A percentile compares a stretch with the other conserved stretches of the same genome.
Conservation (phyloP, 73 alveolate genomes). For the Symbiodinium natans region DNA sequence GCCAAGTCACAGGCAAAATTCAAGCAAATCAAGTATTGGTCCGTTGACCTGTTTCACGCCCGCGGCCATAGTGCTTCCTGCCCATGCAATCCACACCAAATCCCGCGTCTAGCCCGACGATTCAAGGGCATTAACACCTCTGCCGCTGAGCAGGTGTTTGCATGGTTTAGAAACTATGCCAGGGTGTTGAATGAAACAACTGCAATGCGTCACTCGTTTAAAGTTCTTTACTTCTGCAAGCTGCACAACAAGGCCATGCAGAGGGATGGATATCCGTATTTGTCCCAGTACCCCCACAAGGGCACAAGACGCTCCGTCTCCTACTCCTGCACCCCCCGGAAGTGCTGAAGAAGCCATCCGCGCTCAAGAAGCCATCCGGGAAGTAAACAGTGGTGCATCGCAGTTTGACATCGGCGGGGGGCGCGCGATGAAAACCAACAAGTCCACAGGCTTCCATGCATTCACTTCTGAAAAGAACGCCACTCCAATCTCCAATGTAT, state of each 20-base stretch:
- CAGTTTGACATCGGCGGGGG: too few relatives aligned
- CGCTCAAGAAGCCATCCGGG: background rate
- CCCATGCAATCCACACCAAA: conserved; percentile 9
- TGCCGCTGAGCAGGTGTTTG: conserved; percentile 19
- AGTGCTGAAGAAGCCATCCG: background rate
- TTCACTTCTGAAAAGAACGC: background rate
- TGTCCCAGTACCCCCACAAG: background rate
- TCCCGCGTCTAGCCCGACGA: background rate
- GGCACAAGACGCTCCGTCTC: background rate
- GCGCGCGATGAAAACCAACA: background rate
- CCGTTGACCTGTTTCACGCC: conserved; percentile 29
- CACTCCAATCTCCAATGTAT: too few relatives aligned
- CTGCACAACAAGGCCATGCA: background rate
- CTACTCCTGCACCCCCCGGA: background rate
- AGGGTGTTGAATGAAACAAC: conserved; percentile 4
- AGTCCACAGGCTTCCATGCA: background rate
- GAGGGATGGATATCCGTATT: background rate
- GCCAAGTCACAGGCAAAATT: background rate
- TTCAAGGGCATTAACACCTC: background rate
- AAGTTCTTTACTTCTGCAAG: background rate
- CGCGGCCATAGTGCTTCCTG: conserved; percentile 1
- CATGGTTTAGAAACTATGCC: conserved; percentile 3
- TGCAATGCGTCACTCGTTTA: background rate
- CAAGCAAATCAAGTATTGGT: conserved; percentile 29
- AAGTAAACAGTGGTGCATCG: background rate